phyloP scores from a whole-genome alignment of 225 moss, liverwort and hornwort species.

The Neckera pumila region DNA sequence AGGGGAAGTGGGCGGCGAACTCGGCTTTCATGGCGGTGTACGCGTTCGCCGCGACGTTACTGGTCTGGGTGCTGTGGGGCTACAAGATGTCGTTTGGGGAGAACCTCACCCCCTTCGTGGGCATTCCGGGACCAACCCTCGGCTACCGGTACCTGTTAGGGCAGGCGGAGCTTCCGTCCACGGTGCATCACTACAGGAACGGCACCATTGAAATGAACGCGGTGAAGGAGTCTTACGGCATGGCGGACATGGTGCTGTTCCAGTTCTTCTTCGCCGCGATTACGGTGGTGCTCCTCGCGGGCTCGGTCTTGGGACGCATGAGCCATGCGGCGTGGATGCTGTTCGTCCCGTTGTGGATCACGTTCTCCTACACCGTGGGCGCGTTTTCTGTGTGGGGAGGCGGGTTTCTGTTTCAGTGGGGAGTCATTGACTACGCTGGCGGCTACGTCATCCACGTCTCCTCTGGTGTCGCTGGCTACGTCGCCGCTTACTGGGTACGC shows the following conservation, averaged over 20 bases:
- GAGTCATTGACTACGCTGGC: slow-evolving; percentile 40
- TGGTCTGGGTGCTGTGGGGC: slow-evolving; percentile 31
- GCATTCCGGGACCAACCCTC: slow-evolving; percentile 15
- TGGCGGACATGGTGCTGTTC: slow-evolving; percentile 32
- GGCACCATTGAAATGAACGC: slow-evolving; percentile 3
- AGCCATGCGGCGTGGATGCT: slow-evolving; percentile 41
- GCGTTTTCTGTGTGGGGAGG: slow-evolving; percentile 44
- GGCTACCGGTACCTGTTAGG: slow-evolving; percentile 4
- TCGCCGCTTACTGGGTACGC: slow-evolving; percentile 41
- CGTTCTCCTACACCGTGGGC: slow-evolving; percentile 35
- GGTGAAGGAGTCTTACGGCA: not conserved
- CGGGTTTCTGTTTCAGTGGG: slow-evolving; percentile 43
- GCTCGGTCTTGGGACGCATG: slow-evolving; percentile 32
- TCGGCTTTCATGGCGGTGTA: slow-evolving; percentile 46
- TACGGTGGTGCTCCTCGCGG: slow-evolving; percentile 32
- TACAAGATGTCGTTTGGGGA: slow-evolving; percentile 50
- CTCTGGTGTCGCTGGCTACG: slow-evolving; percentile 28
- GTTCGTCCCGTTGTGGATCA: slow-evolving; percentile 37
- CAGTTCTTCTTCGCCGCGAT: slow-evolving; percentile 55
- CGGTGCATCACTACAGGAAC: slow-evolving; percentile 6
- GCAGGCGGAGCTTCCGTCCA: slow-evolving; percentile 12
- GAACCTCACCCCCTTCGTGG: slow-evolving; percentile 7
- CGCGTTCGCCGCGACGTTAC: slow-evolving; percentile 26
- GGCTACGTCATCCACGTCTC: slow-evolving; percentile 46
- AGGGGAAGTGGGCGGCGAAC: slow-evolving; percentile 36